These are phyloP conservation scores for Capsicum pubescens DNA, from an alignment of 257 asterid genomes.

Conservation along the genomic window DNA sequence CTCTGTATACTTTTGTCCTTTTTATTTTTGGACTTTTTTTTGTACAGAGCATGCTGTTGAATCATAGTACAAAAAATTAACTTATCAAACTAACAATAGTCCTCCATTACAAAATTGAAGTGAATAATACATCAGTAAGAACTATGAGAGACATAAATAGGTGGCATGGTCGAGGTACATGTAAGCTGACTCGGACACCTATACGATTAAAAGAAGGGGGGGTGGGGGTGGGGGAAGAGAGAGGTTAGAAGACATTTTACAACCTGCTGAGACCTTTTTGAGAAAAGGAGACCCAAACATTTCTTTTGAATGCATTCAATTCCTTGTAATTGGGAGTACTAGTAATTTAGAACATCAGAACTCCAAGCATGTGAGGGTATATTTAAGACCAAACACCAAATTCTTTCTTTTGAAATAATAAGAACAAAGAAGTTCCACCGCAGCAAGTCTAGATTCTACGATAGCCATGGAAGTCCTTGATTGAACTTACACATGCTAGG, in stretches of 20 bases:
- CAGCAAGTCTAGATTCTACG: background rate
- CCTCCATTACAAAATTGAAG: background rate
- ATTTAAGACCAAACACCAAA: background rate
- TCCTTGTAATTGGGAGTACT: background rate
- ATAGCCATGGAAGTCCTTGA: conserved; percentile 25
- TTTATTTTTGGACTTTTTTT: background rate
- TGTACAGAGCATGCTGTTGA: background rate
- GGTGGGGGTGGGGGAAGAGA: background rate
- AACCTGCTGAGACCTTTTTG: background rate
- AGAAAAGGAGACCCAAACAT: background rate
- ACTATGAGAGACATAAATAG: background rate
- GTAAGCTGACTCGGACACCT: background rate
- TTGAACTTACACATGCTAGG: background rate
- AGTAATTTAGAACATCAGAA: conserved; percentile 1
- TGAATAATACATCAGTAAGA: conserved; percentile 13
- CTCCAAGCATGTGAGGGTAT: conserved; percentile 4
- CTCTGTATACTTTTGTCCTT: background rate
- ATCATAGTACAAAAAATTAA: background rate
- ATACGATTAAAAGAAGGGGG: background rate
- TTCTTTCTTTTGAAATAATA: conserved; percentile 13
- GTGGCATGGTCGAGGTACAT: background rate
- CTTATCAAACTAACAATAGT: background rate
- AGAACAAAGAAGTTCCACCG: background rate
- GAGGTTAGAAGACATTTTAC: background rate
- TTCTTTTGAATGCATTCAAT: conserved; percentile 5